These are phyloP conservation scores for Teunomyces lycoperdinae DNA, from an alignment of 805 yeast genomes.

Conservation along the genomic window DNA sequence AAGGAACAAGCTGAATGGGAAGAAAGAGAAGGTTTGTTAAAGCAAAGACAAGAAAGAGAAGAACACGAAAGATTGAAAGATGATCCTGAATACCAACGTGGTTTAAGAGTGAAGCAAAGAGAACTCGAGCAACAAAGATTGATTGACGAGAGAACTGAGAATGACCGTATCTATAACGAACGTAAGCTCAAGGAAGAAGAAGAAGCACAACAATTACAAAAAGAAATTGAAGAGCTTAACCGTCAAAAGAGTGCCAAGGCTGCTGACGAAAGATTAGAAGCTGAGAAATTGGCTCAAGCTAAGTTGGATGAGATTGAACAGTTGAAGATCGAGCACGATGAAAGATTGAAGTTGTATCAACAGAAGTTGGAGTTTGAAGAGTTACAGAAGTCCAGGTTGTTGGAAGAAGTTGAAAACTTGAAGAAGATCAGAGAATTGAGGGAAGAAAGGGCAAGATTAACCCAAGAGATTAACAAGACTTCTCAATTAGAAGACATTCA, in stretches of 20 bases:
- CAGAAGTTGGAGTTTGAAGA: constrained; percentile 34
- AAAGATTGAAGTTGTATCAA: constrained; percentile 26
- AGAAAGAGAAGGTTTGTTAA: constrained; percentile 8
- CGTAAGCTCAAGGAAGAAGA: constrained; percentile 22
- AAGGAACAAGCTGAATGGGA: constrained; percentile 17
- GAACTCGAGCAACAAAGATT: constrained; percentile 26
- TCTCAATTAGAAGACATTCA: constrained; percentile 23
- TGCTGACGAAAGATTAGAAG: constrained; percentile 25
- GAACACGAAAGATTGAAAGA: constrained; percentile 16
- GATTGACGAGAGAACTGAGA: constrained; percentile 23
- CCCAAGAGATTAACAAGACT: constrained; percentile 19
- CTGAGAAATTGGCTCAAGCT: constrained; percentile 27
- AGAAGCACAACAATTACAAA: constrained; percentile 28
- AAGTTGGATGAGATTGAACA: constrained; percentile 32
- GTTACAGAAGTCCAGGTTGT: constrained; percentile 34
- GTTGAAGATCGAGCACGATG: constrained; percentile 34
- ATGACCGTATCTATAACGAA: constrained; percentile 22
- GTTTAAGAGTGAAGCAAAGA: constrained; percentile 22
- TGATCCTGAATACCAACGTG: constrained; percentile 26
- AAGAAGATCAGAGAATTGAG: constrained; percentile 38
- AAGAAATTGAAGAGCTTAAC: constrained; percentile 31
- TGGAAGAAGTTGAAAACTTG: constrained; percentile 39
- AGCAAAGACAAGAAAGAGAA: constrained; percentile 5
- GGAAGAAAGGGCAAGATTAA: constrained; percentile 34
- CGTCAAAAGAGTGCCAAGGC: constrained; percentile 18